Percentiles rank a stretch among this genome's conserved stretches.
Evolutionary conservation across 139 green algal species (phyloP).

Genomic region (Trebouxia sp.): DNA sequence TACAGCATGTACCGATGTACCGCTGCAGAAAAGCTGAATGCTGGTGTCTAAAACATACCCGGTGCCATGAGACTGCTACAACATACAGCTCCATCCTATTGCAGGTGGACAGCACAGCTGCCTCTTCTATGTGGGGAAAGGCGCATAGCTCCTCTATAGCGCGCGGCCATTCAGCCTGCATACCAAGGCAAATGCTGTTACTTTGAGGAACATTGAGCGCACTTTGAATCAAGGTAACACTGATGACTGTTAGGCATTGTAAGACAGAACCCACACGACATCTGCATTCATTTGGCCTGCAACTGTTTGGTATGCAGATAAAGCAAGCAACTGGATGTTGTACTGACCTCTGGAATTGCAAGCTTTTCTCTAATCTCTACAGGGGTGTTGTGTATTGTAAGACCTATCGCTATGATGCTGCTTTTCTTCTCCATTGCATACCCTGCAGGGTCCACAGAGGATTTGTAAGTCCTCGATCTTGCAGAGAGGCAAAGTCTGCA

Average conservation of each 20-base stretch:
- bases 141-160: slow-evolving; percentile 91
- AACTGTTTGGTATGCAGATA: too few species aligned
- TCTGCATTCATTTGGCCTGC: neutral
- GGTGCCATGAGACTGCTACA: slow-evolving; percentile 92
- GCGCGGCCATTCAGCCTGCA: slow-evolving; percentile 86
- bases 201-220: neutral
- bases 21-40: neutral
- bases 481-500: neutral
- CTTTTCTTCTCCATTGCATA: slow-evolving; percentile 90
- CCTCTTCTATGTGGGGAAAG: slow-evolving; percentile 98
- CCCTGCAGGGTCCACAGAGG: too few species aligned
- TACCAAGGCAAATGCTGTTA: neutral
- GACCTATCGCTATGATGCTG: slow-evolving; percentile 94
- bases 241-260: neutral
- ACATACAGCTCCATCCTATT: slow-evolving; percentile 99
- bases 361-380: slow-evolving; percentile 98
- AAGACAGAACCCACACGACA: neutral
- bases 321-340: too few species aligned
- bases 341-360: slow-evolving; percentile 80
- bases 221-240: neutral
- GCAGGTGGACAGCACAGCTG: slow-evolving; percentile 96
- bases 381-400: slow-evolving; percentile 94
- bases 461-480: too few species aligned
- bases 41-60: slow-evolving; percentile 38
- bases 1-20: too few species aligned